Base-by-base conservation (phyloP, 1,284 basidiomycete species). In the Microbotryomycetes sp. region DNA sequence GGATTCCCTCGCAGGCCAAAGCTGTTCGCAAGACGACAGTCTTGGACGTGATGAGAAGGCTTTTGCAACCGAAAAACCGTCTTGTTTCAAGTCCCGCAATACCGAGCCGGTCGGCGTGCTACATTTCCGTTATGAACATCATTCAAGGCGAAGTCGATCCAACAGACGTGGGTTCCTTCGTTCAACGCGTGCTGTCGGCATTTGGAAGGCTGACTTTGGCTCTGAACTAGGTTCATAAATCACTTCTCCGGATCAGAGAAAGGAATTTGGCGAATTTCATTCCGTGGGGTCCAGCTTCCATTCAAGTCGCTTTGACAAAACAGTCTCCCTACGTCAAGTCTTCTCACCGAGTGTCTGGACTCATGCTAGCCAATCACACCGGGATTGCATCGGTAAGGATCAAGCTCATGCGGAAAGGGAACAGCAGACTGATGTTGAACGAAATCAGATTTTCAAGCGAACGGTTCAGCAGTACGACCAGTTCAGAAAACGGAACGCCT, bases 281-380 rank as follows among this genome's bases (percentile, higher is more conserved):
- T 65, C 94, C 96, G 2, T 99, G 96, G 96, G 96, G 96, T 4
- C 96, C 96, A 1, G 94, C 94, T 1, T 93, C 90, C 49, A 97
- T 97, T 71, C 96, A 99, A 78, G 93, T 98, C 2, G 94, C 96
- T 4, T 79, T 97, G 64, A 96, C 93, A 1, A 87, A 91, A 67
- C 86, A 84, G 73, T 94, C 88, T 54, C 93, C 91, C 9, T 96
- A 92, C 74, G 81, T 96, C 59, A 52, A 45, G 56, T 52, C 24
- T 23, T 28, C 62, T 16, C 59, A 94, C 75, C 85, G 91, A 26
- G 94, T 97, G 60, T 97, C 89, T 74, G 96, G 96, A 0, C 81
- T 98, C 62, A 98, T 99, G 96, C 83, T 98, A 57, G 96, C 94
- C 15, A 98, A 99, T 72, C 94, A 98, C 75, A 99, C 96, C 5